Evolutionary conservation across 345 rosid species (phyloP).

Genomic region (Boechera divaricarpa): DNA sequence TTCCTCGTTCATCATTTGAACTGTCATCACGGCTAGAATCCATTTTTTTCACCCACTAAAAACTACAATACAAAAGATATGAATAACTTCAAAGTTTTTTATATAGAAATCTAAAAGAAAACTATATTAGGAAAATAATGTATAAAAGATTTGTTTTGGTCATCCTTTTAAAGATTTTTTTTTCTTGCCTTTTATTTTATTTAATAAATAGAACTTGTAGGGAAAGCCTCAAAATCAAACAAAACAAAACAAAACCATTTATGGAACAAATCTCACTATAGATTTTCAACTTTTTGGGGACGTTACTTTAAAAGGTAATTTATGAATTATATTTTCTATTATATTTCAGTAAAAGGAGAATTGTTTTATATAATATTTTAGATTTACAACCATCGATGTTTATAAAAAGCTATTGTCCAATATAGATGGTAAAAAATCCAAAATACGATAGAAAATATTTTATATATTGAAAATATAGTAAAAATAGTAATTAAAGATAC

Average conservation of each 20-base stretch:
- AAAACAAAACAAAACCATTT: constrained; percentile 29
- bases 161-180: not conserved
- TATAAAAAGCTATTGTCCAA: not conserved
- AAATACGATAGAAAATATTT: not conserved
- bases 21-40: constrained; percentile 36
- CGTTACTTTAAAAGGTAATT: constrained; percentile 8
- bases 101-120: not conserved
- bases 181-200: not conserved
- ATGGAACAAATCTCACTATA: constrained; percentile 33
- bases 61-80: not conserved
- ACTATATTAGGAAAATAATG: not conserved
- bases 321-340: not conserved
- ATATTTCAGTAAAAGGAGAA: not conserved
- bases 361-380: not conserved
- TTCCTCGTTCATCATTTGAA: constrained; percentile 54
- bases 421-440: not conserved
- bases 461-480: not conserved
- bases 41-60: constrained; percentile 22
- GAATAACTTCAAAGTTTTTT: not conserved
- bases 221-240: not conserved
- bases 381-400: not conserved
- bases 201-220: not conserved
- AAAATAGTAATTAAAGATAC: not conserved
- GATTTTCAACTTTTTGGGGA: constrained; percentile 21
- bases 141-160: not conserved